Evolutionary conservation across 2,329 filamentous ascomycete genomes (phyloP).

Genomic region (Diaporthe vexans): DNA sequence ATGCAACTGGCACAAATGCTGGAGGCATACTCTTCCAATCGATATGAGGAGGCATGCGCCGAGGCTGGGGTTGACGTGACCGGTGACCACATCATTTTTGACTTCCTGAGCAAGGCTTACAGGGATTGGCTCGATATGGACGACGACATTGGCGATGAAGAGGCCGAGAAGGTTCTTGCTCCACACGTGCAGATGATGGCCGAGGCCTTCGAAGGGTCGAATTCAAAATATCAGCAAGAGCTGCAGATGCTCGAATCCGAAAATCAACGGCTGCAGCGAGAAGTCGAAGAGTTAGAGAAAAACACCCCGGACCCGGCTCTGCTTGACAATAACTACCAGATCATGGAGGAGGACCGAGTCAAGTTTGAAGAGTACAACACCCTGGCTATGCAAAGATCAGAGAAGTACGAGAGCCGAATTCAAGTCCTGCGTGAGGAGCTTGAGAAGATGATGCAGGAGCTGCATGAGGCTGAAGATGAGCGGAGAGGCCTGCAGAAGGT

Average conservation of each 20-base stretch:
- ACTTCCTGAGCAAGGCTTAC: slow-evolving; percentile 91
- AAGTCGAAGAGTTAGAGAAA: slow-evolving; percentile 92
- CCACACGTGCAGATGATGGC: slow-evolving; percentile 93
- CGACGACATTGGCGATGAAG: slow-evolving; percentile 88
- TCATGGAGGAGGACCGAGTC: slow-evolving; percentile 92
- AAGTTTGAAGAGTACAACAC: slow-evolving; percentile 98
- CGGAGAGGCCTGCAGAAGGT: slow-evolving; percentile 83
- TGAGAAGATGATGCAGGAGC: slow-evolving; percentile 80
- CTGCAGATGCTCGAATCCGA: slow-evolving; percentile 89
- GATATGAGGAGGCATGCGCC: slow-evolving; percentile 90
- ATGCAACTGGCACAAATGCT: slow-evolving; percentile 98
- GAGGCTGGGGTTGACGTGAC: slow-evolving; percentile 90
- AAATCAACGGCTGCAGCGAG: slow-evolving; percentile 82
- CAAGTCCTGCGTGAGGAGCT: slow-evolving; percentile 89
- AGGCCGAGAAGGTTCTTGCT: slow-evolving; percentile 81
- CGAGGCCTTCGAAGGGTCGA: slow-evolving; percentile 85
- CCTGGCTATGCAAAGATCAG: slow-evolving; percentile 84
- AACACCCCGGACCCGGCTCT: slow-evolving; percentile 86
- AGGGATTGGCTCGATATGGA: slow-evolving; percentile 94
- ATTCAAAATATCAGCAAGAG: slow-evolving; percentile 87
- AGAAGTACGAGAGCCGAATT: slow-evolving; percentile 88
- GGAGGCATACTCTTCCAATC: slow-evolving; percentile 82
- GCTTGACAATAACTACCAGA: slow-evolving; percentile 88
- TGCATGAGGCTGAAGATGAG: slow-evolving; percentile 86
- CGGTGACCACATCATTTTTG: slow-evolving; percentile 93